Percentiles rank a stretch among this genome's conserved stretches.
phyloP scores from a whole-genome alignment of 2,329 filamentous ascomycete genomes.

The Sporothrix brasiliensis region DNA sequence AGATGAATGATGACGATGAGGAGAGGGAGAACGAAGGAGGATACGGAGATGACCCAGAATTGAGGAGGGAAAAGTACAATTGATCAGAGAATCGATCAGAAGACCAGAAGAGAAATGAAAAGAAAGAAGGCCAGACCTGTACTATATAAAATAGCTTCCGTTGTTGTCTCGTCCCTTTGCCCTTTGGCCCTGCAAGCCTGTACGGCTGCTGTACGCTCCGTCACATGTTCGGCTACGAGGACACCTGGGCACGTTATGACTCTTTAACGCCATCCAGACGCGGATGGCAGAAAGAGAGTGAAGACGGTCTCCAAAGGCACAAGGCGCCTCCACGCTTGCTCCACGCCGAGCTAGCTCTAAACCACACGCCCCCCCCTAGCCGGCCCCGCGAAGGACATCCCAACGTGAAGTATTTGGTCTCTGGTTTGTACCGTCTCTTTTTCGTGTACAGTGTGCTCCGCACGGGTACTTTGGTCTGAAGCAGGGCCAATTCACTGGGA shows the following conservation, averaged over 20 bases:
- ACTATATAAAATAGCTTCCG: conserved; percentile 32
- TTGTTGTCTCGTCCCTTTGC: conserved; percentile 22
- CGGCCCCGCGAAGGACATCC: conserved; percentile 15
- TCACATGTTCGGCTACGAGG: conserved; percentile 36
- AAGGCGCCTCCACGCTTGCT: conserved; percentile 7
- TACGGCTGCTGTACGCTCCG: conserved; percentile 23
- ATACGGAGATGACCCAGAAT: not conserved
- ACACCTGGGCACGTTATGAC: conserved; percentile 11
- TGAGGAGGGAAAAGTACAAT: not conserved
- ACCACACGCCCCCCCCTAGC: not conserved
- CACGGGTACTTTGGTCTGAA: not conserved
- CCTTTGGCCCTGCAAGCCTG: conserved; percentile 1
- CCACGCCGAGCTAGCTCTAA: conserved; percentile 19
- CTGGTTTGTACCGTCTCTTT: not conserved
- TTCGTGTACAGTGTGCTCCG: not conserved
- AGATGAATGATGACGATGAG: not conserved
- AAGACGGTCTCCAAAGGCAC: not conserved
- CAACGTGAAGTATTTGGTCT: not conserved
- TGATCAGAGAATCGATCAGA: too few relatives aligned
- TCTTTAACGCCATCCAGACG: conserved; percentile 19
- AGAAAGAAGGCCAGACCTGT: not conserved
- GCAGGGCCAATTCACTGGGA: conserved; percentile 5
- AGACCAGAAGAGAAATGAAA: conserved; percentile 1
- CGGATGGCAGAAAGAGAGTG: not conserved
- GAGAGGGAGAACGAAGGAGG: not conserved